These are phyloP conservation scores for Aspergillus hancockii DNA, from an alignment of 495 filamentous ascomycete species.

Conservation along the genomic window DNA sequence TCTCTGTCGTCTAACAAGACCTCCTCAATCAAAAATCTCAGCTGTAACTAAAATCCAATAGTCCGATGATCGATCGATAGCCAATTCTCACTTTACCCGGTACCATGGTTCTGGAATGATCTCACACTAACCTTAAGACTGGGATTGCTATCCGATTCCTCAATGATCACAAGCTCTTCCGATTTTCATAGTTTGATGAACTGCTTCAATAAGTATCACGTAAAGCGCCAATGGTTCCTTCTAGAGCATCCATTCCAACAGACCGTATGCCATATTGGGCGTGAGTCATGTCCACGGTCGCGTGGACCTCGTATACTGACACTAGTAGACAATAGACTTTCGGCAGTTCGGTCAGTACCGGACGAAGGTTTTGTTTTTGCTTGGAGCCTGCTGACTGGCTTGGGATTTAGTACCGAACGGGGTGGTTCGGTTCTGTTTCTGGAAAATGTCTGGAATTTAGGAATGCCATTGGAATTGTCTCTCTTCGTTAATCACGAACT, in stretches of 20 bases:
- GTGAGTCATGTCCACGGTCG: not conserved
- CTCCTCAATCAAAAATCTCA: not conserved
- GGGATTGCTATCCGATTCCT: not conserved
- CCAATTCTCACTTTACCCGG: constrained; percentile 1
- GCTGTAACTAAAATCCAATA: constrained; percentile 14
- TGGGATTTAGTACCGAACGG: not conserved
- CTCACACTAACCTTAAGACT: constrained; percentile 7
- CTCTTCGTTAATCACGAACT: not conserved
- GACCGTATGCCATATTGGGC: too few species aligned
- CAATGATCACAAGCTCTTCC: too few species aligned
- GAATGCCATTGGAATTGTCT: too few species aligned
- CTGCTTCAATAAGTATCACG: too few species aligned
- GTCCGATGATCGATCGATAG: constrained; percentile 22
- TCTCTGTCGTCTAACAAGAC: not conserved
- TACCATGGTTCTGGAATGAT: constrained; percentile 15
- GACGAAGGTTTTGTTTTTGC: not conserved
- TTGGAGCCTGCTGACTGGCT: not conserved
- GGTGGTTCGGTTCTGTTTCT: not conserved
- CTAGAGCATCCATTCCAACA: not conserved
- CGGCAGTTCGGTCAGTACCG: not conserved
- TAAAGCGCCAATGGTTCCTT: too few species aligned
- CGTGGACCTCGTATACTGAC: not conserved
- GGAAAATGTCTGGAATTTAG: not conserved
- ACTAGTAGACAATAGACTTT: not conserved
- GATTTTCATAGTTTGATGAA: too few species aligned